These are phyloP conservation scores for Chloranthus sessilifolius DNA, from an alignment of 164 flowering plant genomes.

Conservation along the genomic window DNA sequence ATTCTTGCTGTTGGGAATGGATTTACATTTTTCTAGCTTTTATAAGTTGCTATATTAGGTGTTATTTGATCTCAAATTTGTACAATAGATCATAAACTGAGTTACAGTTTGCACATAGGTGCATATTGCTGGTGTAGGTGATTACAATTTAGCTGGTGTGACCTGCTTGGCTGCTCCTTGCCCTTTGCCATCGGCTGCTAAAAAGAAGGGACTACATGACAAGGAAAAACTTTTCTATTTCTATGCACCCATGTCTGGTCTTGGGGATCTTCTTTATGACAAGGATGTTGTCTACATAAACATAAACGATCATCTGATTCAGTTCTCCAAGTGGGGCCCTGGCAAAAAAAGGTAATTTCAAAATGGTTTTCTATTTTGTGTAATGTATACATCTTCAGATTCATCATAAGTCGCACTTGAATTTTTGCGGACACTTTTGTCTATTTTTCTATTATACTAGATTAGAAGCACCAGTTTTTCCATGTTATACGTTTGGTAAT, in stretches of 20 bases:
- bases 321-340: slow-evolving; percentile 50
- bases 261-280: slow-evolving; percentile 94
- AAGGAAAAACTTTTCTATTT: slow-evolving; percentile 86
- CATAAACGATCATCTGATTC: slow-evolving; percentile 79
- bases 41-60: too few species aligned
- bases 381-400: too few species aligned
- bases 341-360: slow-evolving; percentile 52
- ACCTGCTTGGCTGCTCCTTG: slow-evolving; percentile 84
- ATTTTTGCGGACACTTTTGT: too few species aligned
- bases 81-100: too few species aligned
- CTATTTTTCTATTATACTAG: too few species aligned
- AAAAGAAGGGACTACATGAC: slow-evolving; percentile 92
- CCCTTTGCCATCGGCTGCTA: slow-evolving; percentile 93
- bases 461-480: too few species aligned
- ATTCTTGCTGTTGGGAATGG: too few species aligned
- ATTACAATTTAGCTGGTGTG: slow-evolving; percentile 60
- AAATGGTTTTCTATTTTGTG: too few species aligned
- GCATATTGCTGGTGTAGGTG: slow-evolving; percentile 98
- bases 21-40: too few species aligned
- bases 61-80: too few species aligned
- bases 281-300: slow-evolving; percentile 97
- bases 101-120: slow-evolving; percentile 54
- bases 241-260: slow-evolving; percentile 98
- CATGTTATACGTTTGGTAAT: too few species aligned
- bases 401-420: too few species aligned